Conservation (phyloP, 768 basidiomycete genomes). For the Phlebiopsis flavidoalba region DNA sequence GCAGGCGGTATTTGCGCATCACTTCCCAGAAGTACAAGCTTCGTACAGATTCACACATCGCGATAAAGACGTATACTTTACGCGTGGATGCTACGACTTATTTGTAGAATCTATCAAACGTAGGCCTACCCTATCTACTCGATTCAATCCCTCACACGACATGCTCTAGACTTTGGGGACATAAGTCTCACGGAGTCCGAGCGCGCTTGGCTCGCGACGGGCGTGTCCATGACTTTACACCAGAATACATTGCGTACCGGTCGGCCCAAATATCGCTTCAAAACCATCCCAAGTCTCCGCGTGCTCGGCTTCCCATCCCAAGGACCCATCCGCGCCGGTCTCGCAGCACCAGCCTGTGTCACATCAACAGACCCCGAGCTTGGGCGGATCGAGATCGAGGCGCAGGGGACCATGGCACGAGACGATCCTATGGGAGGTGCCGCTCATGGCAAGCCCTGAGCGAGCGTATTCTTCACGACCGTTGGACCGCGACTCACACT, state of each 20-base stretch:
- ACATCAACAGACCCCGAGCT: constrained; percentile 35
- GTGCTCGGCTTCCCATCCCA: constrained; percentile 60
- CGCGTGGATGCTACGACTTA: constrained; percentile 55
- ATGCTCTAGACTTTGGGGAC: constrained; percentile 58
- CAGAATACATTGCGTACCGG: constrained; percentile 73
- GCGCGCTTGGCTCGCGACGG: constrained; percentile 53
- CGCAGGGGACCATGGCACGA: constrained; percentile 72
- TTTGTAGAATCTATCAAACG: constrained; percentile 53
- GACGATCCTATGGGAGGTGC: constrained; percentile 94
- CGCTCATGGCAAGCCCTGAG: constrained; percentile 89
- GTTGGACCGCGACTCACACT: constrained; percentile 76
- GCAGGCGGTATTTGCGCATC: constrained; percentile 75
- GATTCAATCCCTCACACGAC: neutral
- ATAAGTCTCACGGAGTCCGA: constrained; percentile 59
- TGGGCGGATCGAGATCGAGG: constrained; percentile 71
- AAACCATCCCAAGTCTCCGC: constrained; percentile 69
- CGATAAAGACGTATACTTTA: constrained; percentile 58
- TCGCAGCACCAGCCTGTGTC: constrained; percentile 10
- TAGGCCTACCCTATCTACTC: constrained; percentile 26
- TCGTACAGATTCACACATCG: constrained; percentile 83
- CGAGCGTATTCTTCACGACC: constrained; percentile 79
- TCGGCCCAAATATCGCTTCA: constrained; percentile 63
- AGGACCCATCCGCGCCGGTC: neutral
- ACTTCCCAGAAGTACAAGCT: constrained; percentile 68
- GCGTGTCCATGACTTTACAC: constrained; percentile 73